These are phyloP conservation scores for Dactylellina leptospora DNA, from an alignment of 2,329 filamentous ascomycete genomes.

Conservation along the genomic window DNA sequence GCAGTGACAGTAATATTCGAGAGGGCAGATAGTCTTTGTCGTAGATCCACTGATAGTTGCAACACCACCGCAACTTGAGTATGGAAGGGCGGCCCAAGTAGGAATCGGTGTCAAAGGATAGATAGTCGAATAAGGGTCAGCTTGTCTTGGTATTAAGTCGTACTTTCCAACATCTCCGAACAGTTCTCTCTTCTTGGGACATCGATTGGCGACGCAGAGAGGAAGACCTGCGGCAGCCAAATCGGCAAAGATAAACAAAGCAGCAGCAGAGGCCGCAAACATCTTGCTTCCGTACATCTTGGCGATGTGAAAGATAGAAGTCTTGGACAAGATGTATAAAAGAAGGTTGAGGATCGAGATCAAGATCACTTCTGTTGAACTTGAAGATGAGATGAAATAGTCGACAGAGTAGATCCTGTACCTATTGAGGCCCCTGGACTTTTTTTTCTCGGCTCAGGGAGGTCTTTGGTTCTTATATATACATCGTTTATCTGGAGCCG, in stretches of 20 bases:
- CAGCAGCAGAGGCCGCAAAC: slow-evolving; percentile 18
- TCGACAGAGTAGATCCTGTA: slow-evolving; percentile 51
- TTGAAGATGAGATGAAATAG: slow-evolving; percentile 48
- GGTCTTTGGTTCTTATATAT: slow-evolving; percentile 50
- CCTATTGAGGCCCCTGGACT: slow-evolving; percentile 42
- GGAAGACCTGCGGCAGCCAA: slow-evolving; percentile 23
- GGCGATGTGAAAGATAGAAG: not conserved
- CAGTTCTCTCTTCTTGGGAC: slow-evolving; percentile 46
- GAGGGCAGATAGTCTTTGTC: slow-evolving; percentile 47
- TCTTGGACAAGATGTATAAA: slow-evolving; percentile 17
- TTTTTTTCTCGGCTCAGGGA: slow-evolving; percentile 46
- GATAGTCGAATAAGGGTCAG: slow-evolving; percentile 48
- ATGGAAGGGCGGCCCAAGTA: slow-evolving; percentile 46
- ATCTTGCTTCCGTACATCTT: slow-evolving; percentile 35
- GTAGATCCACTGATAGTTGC: slow-evolving; percentile 16
- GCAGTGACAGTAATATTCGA: slow-evolving; percentile 44
- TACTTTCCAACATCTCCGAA: slow-evolving; percentile 45
- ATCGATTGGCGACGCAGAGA: slow-evolving; percentile 49
- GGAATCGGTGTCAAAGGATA: slow-evolving; percentile 46
- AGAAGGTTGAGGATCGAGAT: slow-evolving; percentile 22
- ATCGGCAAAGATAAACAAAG: slow-evolving; percentile 21
- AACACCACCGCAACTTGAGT: slow-evolving; percentile 27
- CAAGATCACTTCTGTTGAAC: slow-evolving; percentile 40
- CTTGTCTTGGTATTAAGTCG: slow-evolving; percentile 36
- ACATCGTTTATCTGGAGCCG: slow-evolving; percentile 39